These are phyloP conservation scores for Fusarium agapanthi DNA, from an alignment of 2,329 filamentous ascomycete genomes.

Conservation along the genomic window DNA sequence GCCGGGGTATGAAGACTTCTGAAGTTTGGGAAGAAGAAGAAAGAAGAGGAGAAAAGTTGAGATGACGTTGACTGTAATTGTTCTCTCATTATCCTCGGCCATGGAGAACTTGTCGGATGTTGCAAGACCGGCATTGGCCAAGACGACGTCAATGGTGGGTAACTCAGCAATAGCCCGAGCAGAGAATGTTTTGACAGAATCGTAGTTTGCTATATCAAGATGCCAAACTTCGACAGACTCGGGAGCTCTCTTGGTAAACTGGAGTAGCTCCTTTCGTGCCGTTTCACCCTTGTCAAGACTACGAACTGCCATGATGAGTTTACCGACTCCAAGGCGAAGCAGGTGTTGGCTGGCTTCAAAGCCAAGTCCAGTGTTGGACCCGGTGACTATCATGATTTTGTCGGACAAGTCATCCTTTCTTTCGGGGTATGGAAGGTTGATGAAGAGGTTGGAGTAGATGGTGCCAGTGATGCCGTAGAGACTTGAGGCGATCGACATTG, in stretches of 20 bases:
- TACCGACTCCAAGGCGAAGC: conserved; percentile 42
- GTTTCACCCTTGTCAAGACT: conserved; percentile 51
- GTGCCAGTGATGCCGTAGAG: conserved; percentile 15
- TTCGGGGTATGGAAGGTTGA: conserved; percentile 36
- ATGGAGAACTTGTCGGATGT: conserved; percentile 45
- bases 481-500: conserved; percentile 22
- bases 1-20: conserved; percentile 31
- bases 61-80: conserved; percentile 49
- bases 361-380: conserved; percentile 53
- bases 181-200: conserved; percentile 54
- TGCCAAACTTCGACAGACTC: conserved; percentile 55
- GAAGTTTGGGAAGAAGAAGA: conserved; percentile 35
- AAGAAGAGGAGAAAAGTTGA: conserved; percentile 35
- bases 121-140: conserved; percentile 55
- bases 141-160: conserved; percentile 53
- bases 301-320: conserved; percentile 51
- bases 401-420: conserved; percentile 29
- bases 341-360: conserved; percentile 50
- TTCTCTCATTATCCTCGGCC: conserved; percentile 58
- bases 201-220: conserved; percentile 57
- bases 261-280: conserved; percentile 48
- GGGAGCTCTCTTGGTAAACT: background rate
- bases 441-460: conserved; percentile 31
- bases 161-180: conserved; percentile 38
- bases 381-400: conserved; percentile 51